These are phyloP conservation scores for Voacanga thouarsii DNA, from an alignment of 257 asterid genomes.

Conservation along the genomic window DNA sequence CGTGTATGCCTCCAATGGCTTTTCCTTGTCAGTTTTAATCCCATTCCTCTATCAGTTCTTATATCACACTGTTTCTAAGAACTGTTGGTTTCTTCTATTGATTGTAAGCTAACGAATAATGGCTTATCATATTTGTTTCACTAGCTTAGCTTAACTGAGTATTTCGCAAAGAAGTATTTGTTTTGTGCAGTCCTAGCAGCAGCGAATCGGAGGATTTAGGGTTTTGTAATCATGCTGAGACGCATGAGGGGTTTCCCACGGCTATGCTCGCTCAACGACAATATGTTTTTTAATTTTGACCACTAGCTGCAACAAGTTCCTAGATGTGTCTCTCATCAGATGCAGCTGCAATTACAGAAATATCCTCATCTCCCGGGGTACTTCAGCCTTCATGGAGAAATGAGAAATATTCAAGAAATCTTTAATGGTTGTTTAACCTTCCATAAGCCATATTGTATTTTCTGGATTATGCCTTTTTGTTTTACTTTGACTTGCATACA, in stretches of 20 bases:
- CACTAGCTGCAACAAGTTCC: conserved; percentile 59
- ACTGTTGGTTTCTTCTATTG: neutral
- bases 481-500: too few species aligned
- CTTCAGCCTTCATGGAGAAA: neutral
- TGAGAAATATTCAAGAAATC: neutral
- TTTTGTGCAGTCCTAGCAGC: neutral
- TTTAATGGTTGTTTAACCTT: neutral
- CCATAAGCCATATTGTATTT: neutral
- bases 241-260: neutral
- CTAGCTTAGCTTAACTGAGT: neutral
- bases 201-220: conserved; percentile 28
- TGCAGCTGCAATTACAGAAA: conserved; percentile 28
- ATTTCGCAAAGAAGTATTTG: neutral
- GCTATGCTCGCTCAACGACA: conserved; percentile 7
- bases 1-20: neutral
- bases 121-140: neutral
- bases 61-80: too few species aligned
- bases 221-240: conserved; percentile 25
- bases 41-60: too few species aligned
- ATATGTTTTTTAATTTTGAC: conserved; percentile 34
- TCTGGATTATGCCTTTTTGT: neutral
- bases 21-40: neutral
- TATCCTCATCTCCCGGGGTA: conserved; percentile 20
- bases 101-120: neutral
- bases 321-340: conserved; percentile 30